Conservation (phyloP, 1,284 basidiomycete species). For the Butyriboletus regius region DNA sequence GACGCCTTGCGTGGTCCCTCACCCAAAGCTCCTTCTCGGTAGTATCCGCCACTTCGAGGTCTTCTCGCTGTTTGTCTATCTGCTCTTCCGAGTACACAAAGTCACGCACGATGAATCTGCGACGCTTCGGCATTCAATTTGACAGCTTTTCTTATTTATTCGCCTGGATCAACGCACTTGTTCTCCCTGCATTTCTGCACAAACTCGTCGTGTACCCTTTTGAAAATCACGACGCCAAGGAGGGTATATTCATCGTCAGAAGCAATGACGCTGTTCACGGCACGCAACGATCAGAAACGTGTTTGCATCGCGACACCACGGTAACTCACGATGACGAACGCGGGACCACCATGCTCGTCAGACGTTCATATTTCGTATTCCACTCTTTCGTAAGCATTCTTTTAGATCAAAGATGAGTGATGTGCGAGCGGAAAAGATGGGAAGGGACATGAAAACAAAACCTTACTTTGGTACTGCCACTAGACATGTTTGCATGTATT, state of each 20-base stretch:
- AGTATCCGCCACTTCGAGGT: conserved; percentile 70
- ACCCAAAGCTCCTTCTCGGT: conserved; percentile 99
- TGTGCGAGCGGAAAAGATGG: conserved; percentile 4
- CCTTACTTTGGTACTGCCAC: conserved; percentile 90
- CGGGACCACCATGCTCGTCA: conserved; percentile 91
- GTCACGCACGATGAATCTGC: conserved; percentile 82
- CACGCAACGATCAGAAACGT: conserved; percentile 21
- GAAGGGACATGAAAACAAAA: conserved; percentile 6
- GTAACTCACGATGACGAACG: conserved; percentile 73
- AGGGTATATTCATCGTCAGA: conserved; percentile 87
- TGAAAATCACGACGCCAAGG: conserved; percentile 86
- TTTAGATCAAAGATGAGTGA: conserved; percentile 12
- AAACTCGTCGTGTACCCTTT: conserved; percentile 86
- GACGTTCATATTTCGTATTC: conserved; percentile 81
- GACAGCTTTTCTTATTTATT: conserved; percentile 12
- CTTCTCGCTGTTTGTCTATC: conserved; percentile 76
- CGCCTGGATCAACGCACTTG: conserved; percentile 52
- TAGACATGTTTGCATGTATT: conserved; percentile 88
- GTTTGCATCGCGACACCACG: conserved; percentile 9
- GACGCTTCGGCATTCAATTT: conserved; percentile 7
- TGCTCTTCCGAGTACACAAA: conserved; percentile 87
- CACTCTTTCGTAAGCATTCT: conserved; percentile 85
- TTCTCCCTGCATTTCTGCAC: conserved; percentile 90
- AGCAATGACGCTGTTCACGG: conserved; percentile 49
- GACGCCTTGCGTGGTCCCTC: conserved; percentile 22